phyloP scores from a whole-genome alignment of 176 grass and related monocot genomes.

The Hsuehochloa calcarea region DNA sequence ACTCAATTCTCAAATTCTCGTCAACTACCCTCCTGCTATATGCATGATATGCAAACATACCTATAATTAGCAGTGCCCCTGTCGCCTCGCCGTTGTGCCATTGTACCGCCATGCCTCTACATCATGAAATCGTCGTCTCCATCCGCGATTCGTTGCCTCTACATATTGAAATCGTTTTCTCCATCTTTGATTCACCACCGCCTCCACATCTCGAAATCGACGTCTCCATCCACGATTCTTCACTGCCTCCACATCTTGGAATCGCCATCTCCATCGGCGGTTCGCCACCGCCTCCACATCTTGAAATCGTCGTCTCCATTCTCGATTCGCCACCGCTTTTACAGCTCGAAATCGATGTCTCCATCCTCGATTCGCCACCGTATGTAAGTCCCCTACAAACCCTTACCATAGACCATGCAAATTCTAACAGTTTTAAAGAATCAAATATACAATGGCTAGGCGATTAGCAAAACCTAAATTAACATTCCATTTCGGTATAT shows the following conservation, averaged over 20 bases:
- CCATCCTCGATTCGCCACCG: neutral
- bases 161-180: neutral
- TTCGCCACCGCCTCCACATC: neutral
- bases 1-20: neutral
- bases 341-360: neutral
- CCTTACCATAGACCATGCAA: neutral
- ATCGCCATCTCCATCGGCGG: neutral
- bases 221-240: neutral
- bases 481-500: neutral
- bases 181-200: too few species aligned
- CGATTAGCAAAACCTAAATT: neutral
- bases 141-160: neutral
- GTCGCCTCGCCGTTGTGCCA: accelerated
- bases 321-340: neutral
- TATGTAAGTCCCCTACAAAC: neutral
- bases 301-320: neutral
- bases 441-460: neutral
- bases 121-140: neutral
- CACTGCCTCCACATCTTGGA: neutral
- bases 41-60: accelerated
- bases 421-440: neutral
- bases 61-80: accelerated
- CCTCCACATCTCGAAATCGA: neutral
- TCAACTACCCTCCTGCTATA: accelerated
- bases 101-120: accelerated